A percentile compares a stretch with the other conserved stretches of the same genome.
These are phyloP conservation scores for Globisporangium abappressorium DNA, from an alignment of 352 stramenopile genomes.

Conservation along the genomic window DNA sequence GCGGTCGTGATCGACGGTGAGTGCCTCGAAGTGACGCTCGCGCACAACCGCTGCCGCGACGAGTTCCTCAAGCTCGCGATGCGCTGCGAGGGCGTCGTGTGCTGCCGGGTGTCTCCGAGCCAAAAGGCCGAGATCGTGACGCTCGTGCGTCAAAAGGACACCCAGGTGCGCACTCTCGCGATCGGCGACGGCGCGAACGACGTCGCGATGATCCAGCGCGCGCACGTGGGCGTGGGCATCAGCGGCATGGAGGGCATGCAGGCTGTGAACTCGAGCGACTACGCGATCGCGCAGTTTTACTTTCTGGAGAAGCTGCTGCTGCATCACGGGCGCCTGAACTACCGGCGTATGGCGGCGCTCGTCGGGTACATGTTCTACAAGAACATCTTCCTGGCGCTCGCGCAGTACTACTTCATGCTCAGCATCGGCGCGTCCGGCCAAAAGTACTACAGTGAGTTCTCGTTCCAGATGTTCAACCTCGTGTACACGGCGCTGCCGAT, in stretches of 20 bases:
- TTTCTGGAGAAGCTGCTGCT: slow-evolving; percentile 94
- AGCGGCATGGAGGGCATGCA: slow-evolving; percentile 91
- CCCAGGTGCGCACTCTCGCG: slow-evolving; percentile 64
- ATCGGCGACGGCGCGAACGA: slow-evolving; percentile 95
- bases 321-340: slow-evolving; percentile 97
- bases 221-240: slow-evolving; percentile 91
- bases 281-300: slow-evolving; percentile 97
- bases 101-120: slow-evolving; percentile 75
- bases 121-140: slow-evolving; percentile 82
- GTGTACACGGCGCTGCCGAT: slow-evolving; percentile 92
- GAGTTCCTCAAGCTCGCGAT: slow-evolving; percentile 74
- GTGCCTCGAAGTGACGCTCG: slow-evolving; percentile 58
- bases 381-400: slow-evolving; percentile 92
- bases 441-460: slow-evolving; percentile 80
- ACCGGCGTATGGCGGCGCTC: slow-evolving; percentile 92
- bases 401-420: slow-evolving; percentile 92
- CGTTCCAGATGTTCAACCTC: slow-evolving; percentile 92
- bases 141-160: slow-evolving; percentile 53
- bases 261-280: slow-evolving; percentile 97
- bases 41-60: slow-evolving; percentile 45
- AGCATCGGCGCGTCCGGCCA: slow-evolving; percentile 89
- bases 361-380: slow-evolving; percentile 99
- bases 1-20: slow-evolving; percentile 72
- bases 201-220: slow-evolving; percentile 92
- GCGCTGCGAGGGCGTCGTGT: slow-evolving; percentile 73